Percentiles rank a stretch among this genome's conserved stretches.
Conservation (phyloP, 2,329 filamentous ascomycete genomes). For the Fusarium nanum region DNA sequence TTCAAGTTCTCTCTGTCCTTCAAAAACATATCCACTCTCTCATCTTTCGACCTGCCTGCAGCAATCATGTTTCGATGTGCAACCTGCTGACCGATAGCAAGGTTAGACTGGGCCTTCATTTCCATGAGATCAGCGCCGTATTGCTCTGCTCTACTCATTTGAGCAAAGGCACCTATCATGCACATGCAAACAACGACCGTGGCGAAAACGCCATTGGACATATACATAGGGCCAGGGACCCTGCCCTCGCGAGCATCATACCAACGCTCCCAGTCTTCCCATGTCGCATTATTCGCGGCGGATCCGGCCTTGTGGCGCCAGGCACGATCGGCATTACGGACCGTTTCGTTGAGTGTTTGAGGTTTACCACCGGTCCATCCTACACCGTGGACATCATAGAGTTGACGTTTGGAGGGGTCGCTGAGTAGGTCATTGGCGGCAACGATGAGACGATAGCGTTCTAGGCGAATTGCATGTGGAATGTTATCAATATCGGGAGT, state of each 20-base stretch:
- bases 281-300: constrained; percentile 82
- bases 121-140: constrained; percentile 73
- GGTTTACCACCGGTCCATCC: constrained; percentile 78
- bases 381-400: constrained; percentile 84
- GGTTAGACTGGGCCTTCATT: constrained; percentile 72
- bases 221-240: constrained; percentile 67
- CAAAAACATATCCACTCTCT: constrained; percentile 82
- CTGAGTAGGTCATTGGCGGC: constrained; percentile 90
- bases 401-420: constrained; percentile 78
- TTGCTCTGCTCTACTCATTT: constrained; percentile 75
- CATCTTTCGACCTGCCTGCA: constrained; percentile 66
- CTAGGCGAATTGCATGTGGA: constrained; percentile 73
- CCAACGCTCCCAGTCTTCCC: constrained; percentile 97
- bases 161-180: constrained; percentile 75
- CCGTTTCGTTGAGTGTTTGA: constrained; percentile 58
- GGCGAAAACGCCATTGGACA: constrained; percentile 83
- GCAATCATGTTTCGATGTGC: constrained; percentile 64
- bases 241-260: constrained; percentile 65
- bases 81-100: constrained; percentile 72
- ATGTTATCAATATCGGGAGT: constrained; percentile 35
- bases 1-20: constrained; percentile 71
- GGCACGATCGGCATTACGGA: constrained; percentile 55
- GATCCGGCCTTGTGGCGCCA: constrained; percentile 64
- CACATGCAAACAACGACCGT: constrained; percentile 75
- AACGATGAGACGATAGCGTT: constrained; percentile 90